phyloP scores from a whole-genome alignment of 768 basidiomycete genomes.

The Lactifluus pinguis region DNA sequence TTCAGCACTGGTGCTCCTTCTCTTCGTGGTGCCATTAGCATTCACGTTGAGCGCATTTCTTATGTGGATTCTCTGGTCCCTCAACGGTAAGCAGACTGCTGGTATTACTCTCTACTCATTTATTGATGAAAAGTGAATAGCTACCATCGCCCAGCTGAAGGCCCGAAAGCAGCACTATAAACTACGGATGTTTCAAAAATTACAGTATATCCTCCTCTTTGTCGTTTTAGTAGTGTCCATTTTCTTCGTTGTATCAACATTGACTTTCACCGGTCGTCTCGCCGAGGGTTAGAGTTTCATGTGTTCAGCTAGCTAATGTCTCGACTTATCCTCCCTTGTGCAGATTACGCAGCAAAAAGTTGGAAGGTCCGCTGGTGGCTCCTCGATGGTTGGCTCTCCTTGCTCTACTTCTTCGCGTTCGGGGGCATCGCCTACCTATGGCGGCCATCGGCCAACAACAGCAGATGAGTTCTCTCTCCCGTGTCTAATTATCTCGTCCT shows the following conservation, averaged over 20 bases:
- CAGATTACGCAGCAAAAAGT: constrained; percentile 86
- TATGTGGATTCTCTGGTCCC: constrained; percentile 88
- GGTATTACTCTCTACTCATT: neutral
- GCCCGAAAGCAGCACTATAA: constrained; percentile 84
- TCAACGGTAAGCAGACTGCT: constrained; percentile 50
- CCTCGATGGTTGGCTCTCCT: constrained; percentile 87
- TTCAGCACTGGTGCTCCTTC: constrained; percentile 69
- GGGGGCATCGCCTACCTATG: constrained; percentile 79
- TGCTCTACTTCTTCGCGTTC: constrained; percentile 82
- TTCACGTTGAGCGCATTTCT: constrained; percentile 95
- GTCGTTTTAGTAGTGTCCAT: constrained; percentile 73
- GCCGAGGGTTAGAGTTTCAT: constrained; percentile 61
- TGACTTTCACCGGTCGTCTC: constrained; percentile 84
- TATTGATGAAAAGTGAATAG: constrained; percentile 31
- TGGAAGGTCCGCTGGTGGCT: constrained; percentile 95
- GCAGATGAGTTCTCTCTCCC: constrained; percentile 49
- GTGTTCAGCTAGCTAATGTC: too few species aligned
- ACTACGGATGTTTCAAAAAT: constrained; percentile 75
- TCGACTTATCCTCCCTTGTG: neutral
- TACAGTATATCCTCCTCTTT: constrained; percentile 78
- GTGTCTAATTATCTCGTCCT: neutral
- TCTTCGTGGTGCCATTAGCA: constrained; percentile 91
- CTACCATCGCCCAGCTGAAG: constrained; percentile 80
- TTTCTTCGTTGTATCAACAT: constrained; percentile 89
- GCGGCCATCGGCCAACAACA: constrained; percentile 86